Conservation (phyloP, 2,329 filamentous ascomycete species). For the Leptographium procerum region DNA sequence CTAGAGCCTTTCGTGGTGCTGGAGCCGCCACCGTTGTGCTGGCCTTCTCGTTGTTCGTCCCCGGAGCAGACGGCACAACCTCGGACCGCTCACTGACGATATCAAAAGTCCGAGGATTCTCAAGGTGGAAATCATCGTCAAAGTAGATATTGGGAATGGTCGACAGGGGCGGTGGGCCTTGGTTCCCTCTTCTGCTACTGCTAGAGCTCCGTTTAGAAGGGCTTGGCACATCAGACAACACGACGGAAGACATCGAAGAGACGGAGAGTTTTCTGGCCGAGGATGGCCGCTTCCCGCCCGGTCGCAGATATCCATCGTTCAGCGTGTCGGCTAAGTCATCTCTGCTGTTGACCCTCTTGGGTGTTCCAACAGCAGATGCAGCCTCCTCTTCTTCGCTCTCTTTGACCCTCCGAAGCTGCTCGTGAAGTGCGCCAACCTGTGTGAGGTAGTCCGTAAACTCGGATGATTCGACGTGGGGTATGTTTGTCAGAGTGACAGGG, state of each 20-base stretch:
- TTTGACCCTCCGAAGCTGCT: conserved; percentile 76
- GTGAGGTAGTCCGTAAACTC: conserved; percentile 77
- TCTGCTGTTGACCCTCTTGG: conserved; percentile 25
- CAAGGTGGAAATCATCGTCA: conserved; percentile 86
- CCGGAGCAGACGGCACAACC: conserved; percentile 63
- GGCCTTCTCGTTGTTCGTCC: conserved; percentile 37
- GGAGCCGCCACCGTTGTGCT: conserved; percentile 30
- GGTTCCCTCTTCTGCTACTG: conserved; percentile 46
- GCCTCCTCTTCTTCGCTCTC: conserved; percentile 57
- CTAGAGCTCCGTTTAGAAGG: conserved; percentile 32
- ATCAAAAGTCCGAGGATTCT: conserved; percentile 93
- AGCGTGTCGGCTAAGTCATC: conserved; percentile 29
- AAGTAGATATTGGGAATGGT: conserved; percentile 93
- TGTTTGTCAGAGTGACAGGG: conserved; percentile 81
- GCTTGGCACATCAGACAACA: conserved; percentile 26
- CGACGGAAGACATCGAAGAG: conserved; percentile 36
- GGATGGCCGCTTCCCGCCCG: conserved; percentile 27
- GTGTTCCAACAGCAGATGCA: conserved; percentile 22
- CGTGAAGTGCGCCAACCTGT: conserved; percentile 78
- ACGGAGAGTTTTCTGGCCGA: conserved; percentile 31
- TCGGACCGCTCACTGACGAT: conserved; percentile 93
- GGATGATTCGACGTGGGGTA: conserved; percentile 65
- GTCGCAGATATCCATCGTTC: conserved; percentile 36
- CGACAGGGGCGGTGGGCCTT: conserved; percentile 73
- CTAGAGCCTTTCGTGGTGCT: conserved; percentile 70